A percentile compares a stretch with the other conserved stretches of the same genome.
Evolutionary conservation across 306 rosid species (phyloP).

Genomic region (Lathyrus aphaca): DNA sequence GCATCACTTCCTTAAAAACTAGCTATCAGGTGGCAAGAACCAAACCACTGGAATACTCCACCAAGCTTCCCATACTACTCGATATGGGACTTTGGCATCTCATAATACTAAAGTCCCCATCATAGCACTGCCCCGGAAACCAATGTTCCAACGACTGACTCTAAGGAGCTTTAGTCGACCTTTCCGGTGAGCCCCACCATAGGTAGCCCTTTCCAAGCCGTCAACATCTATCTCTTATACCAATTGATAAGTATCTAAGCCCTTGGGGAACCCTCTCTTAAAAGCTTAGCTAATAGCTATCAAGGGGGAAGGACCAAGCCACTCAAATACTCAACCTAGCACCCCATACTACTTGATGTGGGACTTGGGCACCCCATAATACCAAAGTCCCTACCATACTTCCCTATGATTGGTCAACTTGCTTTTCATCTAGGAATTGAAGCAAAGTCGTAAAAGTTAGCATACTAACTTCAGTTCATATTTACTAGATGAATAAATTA

Average conservation of each 20-base stretch:
- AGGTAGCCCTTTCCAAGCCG: not conserved
- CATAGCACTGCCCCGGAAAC: not conserved
- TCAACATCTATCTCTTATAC: not conserved
- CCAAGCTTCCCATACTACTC: not conserved
- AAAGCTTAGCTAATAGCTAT: not conserved
- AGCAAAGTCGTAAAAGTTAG: not conserved
- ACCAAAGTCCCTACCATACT: not conserved
- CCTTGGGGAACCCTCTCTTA: not conserved
- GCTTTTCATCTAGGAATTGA: slow-evolving; percentile 12
- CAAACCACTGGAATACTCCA: not conserved
- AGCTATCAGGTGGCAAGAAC: not conserved
- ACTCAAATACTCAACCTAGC: not conserved
- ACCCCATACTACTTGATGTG: not conserved
- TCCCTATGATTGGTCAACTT: not conserved
- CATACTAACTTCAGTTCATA: not conserved
- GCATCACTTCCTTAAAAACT: not conserved
- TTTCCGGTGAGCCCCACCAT: not conserved
- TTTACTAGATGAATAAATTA: slow-evolving; percentile 6
- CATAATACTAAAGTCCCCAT: not conserved
- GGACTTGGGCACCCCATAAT: not conserved
- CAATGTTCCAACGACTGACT: not conserved
- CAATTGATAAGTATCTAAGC: not conserved
- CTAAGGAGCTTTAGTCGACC: not conserved
- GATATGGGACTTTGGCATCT: not conserved
- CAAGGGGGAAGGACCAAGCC: not conserved